Percentiles rank a stretch among this genome's conserved stretches.
Conservation (phyloP, 306 rosid genomes). For the Quercus dentata region DNA sequence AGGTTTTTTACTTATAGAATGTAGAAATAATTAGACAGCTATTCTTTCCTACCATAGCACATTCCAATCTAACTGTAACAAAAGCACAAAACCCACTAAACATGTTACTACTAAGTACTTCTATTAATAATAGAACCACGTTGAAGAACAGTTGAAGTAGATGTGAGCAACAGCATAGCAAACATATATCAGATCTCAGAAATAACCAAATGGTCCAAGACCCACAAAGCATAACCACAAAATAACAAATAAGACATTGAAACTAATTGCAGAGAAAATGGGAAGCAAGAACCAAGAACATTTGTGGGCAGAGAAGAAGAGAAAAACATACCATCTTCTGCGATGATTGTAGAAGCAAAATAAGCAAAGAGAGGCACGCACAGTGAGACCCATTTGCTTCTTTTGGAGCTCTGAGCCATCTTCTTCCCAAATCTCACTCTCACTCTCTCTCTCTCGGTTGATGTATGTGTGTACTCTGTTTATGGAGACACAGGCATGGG, state of each 20-base stretch:
- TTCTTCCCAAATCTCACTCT: conserved; percentile 5
- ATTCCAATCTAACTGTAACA: background rate
- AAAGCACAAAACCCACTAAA: background rate
- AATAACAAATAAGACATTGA: too few relatives aligned
- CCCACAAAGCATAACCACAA: background rate
- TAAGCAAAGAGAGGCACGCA: conserved; percentile 38
- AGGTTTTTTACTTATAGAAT: too few relatives aligned
- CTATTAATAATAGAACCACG: background rate
- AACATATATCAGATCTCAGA: conserved; percentile 48
- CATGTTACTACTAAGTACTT: too few relatives aligned
- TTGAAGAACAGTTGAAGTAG: background rate
- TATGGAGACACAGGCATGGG: conserved; percentile 21
- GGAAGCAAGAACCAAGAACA: background rate
- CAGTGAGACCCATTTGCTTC: conserved; percentile 33
- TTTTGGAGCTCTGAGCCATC: conserved; percentile 55
- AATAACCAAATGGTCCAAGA: background rate
- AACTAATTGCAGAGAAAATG: background rate
- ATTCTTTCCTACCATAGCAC: too few relatives aligned
- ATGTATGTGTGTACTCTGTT: background rate
- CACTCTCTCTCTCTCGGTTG: background rate
- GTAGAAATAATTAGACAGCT: too few relatives aligned
- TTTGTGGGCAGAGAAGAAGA: background rate
- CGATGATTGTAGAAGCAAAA: conserved; percentile 21
- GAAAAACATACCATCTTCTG: conserved; percentile 68
- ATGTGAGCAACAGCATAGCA: background rate